Evolutionary conservation across 108 stramenopile genomes (phyloP).

Genomic region (Cyclotella baltica): DNA sequence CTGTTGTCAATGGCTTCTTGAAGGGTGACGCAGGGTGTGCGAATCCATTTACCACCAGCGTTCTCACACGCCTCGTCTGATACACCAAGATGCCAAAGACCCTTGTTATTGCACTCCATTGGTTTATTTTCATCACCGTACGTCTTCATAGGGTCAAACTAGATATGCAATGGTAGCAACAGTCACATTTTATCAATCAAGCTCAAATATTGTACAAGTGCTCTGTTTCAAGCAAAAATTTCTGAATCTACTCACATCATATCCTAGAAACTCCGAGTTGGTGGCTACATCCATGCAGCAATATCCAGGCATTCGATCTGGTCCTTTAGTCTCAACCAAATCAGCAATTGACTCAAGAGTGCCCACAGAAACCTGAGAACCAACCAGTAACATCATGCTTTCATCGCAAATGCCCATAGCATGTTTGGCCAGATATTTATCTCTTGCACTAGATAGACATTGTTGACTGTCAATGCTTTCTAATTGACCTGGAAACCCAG

Average conservation of each 20-base stretch:
- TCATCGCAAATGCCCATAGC: neutral
- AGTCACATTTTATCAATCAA: too few species aligned
- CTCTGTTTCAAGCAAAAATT: neutral
- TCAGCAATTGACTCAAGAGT: neutral
- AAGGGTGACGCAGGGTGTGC: conserved; percentile 14
- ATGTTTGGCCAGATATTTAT: neutral
- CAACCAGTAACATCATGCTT: conserved; percentile 1
- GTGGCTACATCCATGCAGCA: neutral
- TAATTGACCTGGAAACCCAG: neutral
- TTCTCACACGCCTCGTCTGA: conserved; percentile 15
- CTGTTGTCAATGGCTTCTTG: too few species aligned
- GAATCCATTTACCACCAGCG: conserved; percentile 8
- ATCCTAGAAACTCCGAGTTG: neutral
- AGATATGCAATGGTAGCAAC: too few species aligned
- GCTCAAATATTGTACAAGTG: neutral
- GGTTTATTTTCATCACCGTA: neutral
- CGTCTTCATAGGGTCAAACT: conserved; percentile 1
- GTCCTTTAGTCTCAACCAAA: neutral
- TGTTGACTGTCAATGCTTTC: neutral
- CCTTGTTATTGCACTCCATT: conserved; percentile 14
- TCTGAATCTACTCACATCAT: neutral
- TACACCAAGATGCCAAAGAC: conserved; percentile 5
- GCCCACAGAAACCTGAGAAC: neutral
- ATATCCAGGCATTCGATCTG: neutral
- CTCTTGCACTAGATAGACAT: conserved; percentile 1